Conservation (phyloP, 257 asterid species). For the Salvia miltiorrhiza region DNA sequence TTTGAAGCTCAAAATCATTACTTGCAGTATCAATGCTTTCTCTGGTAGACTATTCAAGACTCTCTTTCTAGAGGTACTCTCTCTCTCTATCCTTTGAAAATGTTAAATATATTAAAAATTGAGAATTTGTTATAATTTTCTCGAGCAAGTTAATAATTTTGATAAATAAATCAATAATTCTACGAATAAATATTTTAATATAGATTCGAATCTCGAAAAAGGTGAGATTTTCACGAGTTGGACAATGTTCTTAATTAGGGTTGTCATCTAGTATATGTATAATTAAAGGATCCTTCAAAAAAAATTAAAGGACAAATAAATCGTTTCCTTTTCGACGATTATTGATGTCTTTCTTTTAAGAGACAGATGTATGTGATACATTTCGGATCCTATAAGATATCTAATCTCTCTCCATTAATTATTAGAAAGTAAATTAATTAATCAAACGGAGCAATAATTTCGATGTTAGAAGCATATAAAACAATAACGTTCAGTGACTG, state of each 20-base stretch:
- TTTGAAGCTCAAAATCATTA: conserved; percentile 59
- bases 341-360: background rate
- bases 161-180: no score
- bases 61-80: conserved; percentile 54
- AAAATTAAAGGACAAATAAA: no score
- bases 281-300: no score
- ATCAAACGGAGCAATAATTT: background rate
- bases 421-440: background rate
- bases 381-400: background rate
- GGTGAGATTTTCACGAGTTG: background rate
- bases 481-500: background rate
- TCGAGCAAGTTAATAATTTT: no score
- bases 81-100: background rate
- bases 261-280: background rate
- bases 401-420: no score
- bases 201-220: no score
- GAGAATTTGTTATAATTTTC: no score
- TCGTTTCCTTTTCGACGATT: background rate
- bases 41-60: conserved; percentile 58
- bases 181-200: no score
- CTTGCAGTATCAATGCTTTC: conserved; percentile 51
- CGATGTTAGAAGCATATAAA: background rate
- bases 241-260: background rate
- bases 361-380: background rate
- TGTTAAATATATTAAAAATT: no score